Evolutionary conservation across 441 rosid species (phyloP).

Genomic region (Eugenia klotzschiana): DNA sequence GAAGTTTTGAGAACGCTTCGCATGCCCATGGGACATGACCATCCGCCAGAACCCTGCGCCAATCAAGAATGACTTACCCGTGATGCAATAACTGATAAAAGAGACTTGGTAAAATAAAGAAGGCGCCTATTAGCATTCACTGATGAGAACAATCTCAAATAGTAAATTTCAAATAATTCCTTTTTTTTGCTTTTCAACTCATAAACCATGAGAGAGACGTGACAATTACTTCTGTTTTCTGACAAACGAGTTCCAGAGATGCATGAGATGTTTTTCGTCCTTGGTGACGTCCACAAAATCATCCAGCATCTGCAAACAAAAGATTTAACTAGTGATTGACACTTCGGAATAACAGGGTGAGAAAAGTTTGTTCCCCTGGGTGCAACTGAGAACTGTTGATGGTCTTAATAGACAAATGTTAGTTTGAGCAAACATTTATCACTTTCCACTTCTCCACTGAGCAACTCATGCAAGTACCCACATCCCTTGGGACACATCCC

Average conservation of each 20-base stretch:
- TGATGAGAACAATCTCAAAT: background rate
- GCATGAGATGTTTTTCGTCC: constrained; percentile 41
- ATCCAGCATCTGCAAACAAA: constrained; percentile 34
- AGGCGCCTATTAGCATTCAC: background rate
- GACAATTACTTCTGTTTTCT: constrained; percentile 26
- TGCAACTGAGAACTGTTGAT: background rate
- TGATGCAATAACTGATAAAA: background rate
- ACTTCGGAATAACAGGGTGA: background rate
- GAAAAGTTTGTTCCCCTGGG: background rate
- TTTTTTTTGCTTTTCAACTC: background rate
- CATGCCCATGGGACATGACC: constrained; percentile 49
- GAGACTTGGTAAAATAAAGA: background rate
- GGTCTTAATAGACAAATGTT: background rate
- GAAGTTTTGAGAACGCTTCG: constrained; percentile 33
- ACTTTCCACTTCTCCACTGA: background rate
- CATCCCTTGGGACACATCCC: background rate
- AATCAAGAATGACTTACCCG: background rate
- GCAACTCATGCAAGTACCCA: background rate
- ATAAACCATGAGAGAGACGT: background rate
- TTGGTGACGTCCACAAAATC: constrained; percentile 41
- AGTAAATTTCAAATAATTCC: background rate
- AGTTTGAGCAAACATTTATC: background rate
- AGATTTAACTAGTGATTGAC: background rate
- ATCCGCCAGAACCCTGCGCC: constrained; percentile 36
- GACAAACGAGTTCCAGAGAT: constrained; percentile 42